A percentile compares a stretch with the other conserved stretches of the same genome.
phyloP scores from a whole-genome alignment of 106 monocot genomes.

The Apostasia shenzhenica region DNA sequence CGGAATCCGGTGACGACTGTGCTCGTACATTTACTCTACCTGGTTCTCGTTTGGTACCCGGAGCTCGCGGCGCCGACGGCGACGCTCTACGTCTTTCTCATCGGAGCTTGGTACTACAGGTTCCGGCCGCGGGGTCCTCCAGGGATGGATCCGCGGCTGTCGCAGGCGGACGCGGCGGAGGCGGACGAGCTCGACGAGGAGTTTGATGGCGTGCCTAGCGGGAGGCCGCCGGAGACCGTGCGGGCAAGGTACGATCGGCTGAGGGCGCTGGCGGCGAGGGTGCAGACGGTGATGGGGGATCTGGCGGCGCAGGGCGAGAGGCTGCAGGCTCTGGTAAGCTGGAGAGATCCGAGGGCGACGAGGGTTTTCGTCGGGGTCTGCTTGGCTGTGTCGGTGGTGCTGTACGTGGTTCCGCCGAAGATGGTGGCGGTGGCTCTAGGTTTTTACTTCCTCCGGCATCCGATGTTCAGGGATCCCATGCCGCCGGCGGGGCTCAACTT shows the following conservation, averaged over 20 bases:
- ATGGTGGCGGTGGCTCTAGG: constrained; percentile 95
- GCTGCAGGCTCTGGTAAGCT: constrained; percentile 90
- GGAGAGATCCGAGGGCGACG: constrained; percentile 89
- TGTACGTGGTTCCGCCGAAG: constrained; percentile 79
- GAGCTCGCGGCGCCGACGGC: constrained; percentile 78
- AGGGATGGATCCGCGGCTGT: constrained; percentile 77
- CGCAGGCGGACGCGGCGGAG: constrained; percentile 72
- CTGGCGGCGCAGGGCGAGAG: constrained; percentile 95
- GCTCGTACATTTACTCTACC: constrained; percentile 72
- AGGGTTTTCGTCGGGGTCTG: constrained; percentile 79
- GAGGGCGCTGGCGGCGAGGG: constrained; percentile 57
- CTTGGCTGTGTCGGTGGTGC: constrained; percentile 46
- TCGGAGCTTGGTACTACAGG: constrained; percentile 70
- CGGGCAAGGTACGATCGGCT: constrained; percentile 67
- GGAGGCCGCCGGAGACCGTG: constrained; percentile 37
- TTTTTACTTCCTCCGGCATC: constrained; percentile 85
- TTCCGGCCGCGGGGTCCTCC: constrained; percentile 55
- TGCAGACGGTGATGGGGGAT: constrained; percentile 92
- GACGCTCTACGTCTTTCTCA: constrained; percentile 63
- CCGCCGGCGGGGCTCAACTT: constrained; percentile 77
- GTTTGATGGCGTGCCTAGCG: constrained; percentile 62
- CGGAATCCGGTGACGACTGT: constrained; percentile 71
- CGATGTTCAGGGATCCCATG: constrained; percentile 98
- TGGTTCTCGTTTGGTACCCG: constrained; percentile 91
- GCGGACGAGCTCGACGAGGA: constrained; percentile 89